phyloP scores from a whole-genome alignment of 805 yeast species.

The Jamesozyma rosinii region DNA sequence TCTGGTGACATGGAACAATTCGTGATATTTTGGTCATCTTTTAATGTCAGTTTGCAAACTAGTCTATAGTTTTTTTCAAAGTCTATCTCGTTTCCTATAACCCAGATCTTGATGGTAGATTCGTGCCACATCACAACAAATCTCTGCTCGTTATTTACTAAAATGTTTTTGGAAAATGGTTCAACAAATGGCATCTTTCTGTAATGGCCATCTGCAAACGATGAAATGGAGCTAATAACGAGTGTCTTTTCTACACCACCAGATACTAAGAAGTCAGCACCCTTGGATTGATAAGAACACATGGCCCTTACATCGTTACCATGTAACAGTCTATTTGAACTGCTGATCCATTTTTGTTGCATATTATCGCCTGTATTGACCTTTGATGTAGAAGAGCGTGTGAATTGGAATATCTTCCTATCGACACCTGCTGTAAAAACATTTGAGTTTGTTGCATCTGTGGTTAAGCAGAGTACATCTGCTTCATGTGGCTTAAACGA shows the following conservation, averaged over 20 bases:
- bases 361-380: constrained; percentile 14
- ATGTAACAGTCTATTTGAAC: constrained; percentile 70
- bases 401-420: constrained; percentile 73
- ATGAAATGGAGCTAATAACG: constrained; percentile 50
- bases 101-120: constrained; percentile 73
- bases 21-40: constrained; percentile 75
- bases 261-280: constrained; percentile 58
- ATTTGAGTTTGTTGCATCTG: constrained; percentile 49
- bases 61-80: constrained; percentile 35
- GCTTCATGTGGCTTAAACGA: constrained; percentile 81
- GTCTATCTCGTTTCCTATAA: constrained; percentile 32
- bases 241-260: constrained; percentile 77
- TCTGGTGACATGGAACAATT: constrained; percentile 55
- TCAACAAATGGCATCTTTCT: constrained; percentile 55
- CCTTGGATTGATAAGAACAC: constrained; percentile 59
- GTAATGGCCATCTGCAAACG: constrained; percentile 63
- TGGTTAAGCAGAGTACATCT: constrained; percentile 69
- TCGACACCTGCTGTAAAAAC: constrained; percentile 90
- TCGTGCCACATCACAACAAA: constrained; percentile 72
- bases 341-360: constrained; percentile 58
- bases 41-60: constrained; percentile 53
- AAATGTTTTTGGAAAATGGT: constrained; percentile 47
- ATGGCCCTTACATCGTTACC: constrained; percentile 78
- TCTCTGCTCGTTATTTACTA: constrained; percentile 39
- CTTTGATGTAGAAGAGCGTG: constrained; percentile 15